Evolutionary conservation across 495 filamentous ascomycete genomes (phyloP).

Genomic region (Neohortaea acidophila): DNA sequence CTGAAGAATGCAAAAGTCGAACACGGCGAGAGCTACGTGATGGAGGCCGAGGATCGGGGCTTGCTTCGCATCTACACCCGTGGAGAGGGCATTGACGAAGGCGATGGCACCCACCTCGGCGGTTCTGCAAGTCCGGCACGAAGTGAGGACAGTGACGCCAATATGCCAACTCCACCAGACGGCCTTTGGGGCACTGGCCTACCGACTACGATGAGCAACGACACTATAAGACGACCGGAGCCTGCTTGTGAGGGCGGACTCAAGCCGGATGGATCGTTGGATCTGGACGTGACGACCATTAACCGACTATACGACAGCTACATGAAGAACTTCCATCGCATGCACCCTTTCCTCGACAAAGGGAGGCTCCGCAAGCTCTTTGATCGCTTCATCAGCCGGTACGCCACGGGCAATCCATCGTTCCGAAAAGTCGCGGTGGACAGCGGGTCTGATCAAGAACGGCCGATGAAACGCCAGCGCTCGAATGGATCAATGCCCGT

Average conservation of each 20-base stretch:
- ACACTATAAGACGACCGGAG: slow-evolving; percentile 14
- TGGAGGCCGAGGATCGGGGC: slow-evolving; percentile 61
- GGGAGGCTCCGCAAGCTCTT: slow-evolving; percentile 34
- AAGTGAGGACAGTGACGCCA: slow-evolving; percentile 21
- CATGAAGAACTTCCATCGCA: slow-evolving; percentile 62
- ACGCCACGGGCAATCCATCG: slow-evolving; percentile 15
- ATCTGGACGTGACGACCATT: slow-evolving; percentile 47
- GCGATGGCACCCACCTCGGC: slow-evolving; percentile 23
- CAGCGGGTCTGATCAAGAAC: slow-evolving; percentile 9
- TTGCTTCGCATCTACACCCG: slow-evolving; percentile 61
- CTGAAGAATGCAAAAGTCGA: slow-evolving; percentile 30
- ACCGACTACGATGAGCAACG: slow-evolving; percentile 9
- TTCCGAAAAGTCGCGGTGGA: slow-evolving; percentile 4
- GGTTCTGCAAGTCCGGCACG: slow-evolving; percentile 13
- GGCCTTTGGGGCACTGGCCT: slow-evolving; percentile 29
- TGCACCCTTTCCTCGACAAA: slow-evolving; percentile 75
- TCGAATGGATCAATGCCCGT: slow-evolving; percentile 21
- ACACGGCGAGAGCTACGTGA: slow-evolving; percentile 48
- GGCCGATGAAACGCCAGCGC: slow-evolving; percentile 41
- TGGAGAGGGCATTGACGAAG: slow-evolving; percentile 51
- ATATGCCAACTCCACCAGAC: slow-evolving; percentile 19
- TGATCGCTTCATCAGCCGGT: slow-evolving; percentile 32
- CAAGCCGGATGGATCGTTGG: slow-evolving; percentile 44
- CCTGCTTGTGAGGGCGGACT: slow-evolving; percentile 32
- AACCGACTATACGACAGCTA: slow-evolving; percentile 54